Evolutionary conservation across 208 protist genomes (phyloP), one percentile per base, ranked within the genome.

Genomic region (Acanthamoeba rhysodes): DNA sequence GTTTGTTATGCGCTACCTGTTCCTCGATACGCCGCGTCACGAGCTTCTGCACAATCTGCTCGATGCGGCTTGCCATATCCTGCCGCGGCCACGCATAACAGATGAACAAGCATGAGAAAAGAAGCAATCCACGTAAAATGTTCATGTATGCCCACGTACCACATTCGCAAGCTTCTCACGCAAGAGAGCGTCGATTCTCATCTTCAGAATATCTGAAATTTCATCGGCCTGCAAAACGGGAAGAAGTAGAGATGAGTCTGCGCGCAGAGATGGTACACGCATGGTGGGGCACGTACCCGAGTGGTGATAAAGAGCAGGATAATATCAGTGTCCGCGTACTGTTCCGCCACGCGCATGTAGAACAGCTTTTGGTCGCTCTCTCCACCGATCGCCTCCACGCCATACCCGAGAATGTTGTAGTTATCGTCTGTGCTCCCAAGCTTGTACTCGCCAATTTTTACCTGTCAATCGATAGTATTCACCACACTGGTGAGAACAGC

Each of bases 21-120:
- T 88, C 80, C 6, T 64, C 50, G 22, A 88, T 88, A 16, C 80
- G 80, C 8, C 80, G 80, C 29, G 27, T 50, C 80, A 88, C 80
- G 14, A 88, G 80, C 80, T 88, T 88, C 22, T 88, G 80, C 50
- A 88, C 80, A 4, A 88, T 88, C 34, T 55, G 41, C n/a, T 88
- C 80, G 45, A 88, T 88, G 14, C 80, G 80, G 53, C 80, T 64
- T 12, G 50, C 80, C 80, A 88, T 88, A 24, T 88, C 20, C 76
- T 85, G 48, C n/a, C 41, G 32, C 41, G 20, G 0, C 10, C 29
- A 20, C 70, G 37, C 59, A 22, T 27, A 66, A 24, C 2, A 34
- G 22, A 22, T 72, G 0, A 72, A 41, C 4, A 41, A 41, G 1
- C 37, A 41, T 41, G 9, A 6, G 24, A 29, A 55, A 57, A 20